Evolutionary conservation across 257 asterid species (phyloP), one percentile per base, ranked within the genome.

Genomic region (Fraxinus anomala): DNA sequence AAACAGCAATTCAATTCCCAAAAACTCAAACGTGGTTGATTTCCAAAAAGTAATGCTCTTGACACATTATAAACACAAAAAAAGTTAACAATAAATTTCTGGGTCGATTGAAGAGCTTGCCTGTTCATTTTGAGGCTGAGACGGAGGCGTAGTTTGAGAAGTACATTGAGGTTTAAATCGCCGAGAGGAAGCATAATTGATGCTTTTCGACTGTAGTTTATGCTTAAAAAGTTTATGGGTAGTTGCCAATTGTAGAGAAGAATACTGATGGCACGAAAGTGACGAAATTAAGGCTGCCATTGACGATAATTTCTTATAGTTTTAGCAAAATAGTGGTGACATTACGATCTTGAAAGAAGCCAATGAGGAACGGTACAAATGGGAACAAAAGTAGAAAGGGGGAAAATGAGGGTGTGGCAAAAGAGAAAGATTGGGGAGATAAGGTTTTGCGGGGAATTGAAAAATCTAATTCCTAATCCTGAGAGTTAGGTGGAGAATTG

Each of bases 211-310:
- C 14, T 82, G 83, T 21, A 40, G 70, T 39, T 66, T 77, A 9
- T n/a, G 87, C 70, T 40, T 70, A 28, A 61, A 21, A 54, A 87
- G 68, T 72, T 85, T 86, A 19, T 68, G 84, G 73, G 82, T 9
- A 40, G 84, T 69, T 8, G 82, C 68, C 19, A 80, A 76, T 28
- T 77, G 86, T 36, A 92, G 77, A 51, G 87, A 87, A 30, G 88
- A 83, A 78, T 73, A 72, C 1, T 77, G 86, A 80, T 86, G 91
- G 90, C 91, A 93, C 69, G 96, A 86, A 80, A 82, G 68, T 17
- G 82, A 93, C 69, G 96, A 86, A 80, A 82, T 71, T 17, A 83
- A 65, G 79, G 81, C 86, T 71, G 99, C 98, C 98, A 94, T 92
- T 88, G 92, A 77, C 79, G 86, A 44, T 24, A 76, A 75, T 73